Conservation (phyloP, 2,329 filamentous ascomycete genomes). For the Nemania abortiva region DNA sequence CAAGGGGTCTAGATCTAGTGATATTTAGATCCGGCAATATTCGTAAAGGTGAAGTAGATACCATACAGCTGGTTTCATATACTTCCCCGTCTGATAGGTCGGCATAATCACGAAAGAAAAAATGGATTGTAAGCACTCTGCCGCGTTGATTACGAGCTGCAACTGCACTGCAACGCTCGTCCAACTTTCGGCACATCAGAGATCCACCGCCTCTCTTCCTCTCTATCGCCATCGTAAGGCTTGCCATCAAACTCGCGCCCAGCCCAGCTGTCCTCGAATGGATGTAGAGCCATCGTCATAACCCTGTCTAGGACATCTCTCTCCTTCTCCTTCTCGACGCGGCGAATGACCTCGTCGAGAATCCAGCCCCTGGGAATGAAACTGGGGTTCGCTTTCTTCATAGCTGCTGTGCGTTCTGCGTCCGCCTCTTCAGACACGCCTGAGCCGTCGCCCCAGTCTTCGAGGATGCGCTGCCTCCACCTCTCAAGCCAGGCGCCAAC, state of each 20-base stretch:
- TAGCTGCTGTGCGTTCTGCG: slow-evolving; percentile 72
- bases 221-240: slow-evolving; percentile 68
- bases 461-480: slow-evolving; percentile 77
- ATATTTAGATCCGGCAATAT: background rate
- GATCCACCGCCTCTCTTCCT: slow-evolving; percentile 85
- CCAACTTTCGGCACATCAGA: slow-evolving; percentile 84
- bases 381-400: slow-evolving; percentile 92
- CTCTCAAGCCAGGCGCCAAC: slow-evolving; percentile 84
- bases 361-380: slow-evolving; percentile 94
- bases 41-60: background rate
- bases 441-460: slow-evolving; percentile 76
- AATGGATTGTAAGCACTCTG: background rate
- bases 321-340: slow-evolving; percentile 87
- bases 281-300: slow-evolving; percentile 85
- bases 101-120: background rate
- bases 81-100: background rate
- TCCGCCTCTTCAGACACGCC: slow-evolving; percentile 59
- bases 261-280: slow-evolving; percentile 84
- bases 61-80: background rate
- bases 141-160: slow-evolving; percentile 75
- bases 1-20: slow-evolving; percentile 1
- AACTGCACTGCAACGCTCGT: slow-evolving; percentile 92
- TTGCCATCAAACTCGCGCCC: slow-evolving; percentile 61
- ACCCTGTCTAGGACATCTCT: slow-evolving; percentile 80
- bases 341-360: slow-evolving; percentile 89